Conservation (phyloP, 2,329 filamentous ascomycete species). For the Arthrobotrys megalospora region DNA sequence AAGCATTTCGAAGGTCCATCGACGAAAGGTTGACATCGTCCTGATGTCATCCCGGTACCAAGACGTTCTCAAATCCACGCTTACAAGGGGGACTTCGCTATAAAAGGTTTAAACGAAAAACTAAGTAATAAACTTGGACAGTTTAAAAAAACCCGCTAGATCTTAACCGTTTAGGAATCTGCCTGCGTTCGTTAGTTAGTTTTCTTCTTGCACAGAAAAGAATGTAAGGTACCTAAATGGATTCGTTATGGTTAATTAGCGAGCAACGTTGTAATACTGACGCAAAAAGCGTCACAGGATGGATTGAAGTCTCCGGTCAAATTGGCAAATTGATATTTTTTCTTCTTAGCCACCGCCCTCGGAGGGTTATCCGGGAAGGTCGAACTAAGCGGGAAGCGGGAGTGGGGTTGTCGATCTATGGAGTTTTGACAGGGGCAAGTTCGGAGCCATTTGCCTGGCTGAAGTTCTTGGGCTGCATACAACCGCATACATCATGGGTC, state of each 20-base stretch:
- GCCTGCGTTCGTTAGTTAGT: background rate
- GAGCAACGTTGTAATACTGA: slow-evolving; percentile 46
- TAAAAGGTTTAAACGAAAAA: slow-evolving; percentile 23
- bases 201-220: background rate
- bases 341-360: slow-evolving; percentile 28
- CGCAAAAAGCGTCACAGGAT: slow-evolving; percentile 44
- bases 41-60: slow-evolving; percentile 53
- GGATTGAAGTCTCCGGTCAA: background rate
- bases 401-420: slow-evolving; percentile 7
- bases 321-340: background rate
- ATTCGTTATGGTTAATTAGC: background rate
- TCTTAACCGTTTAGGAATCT: slow-evolving; percentile 23
- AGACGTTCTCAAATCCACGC: slow-evolving; percentile 23
- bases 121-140: slow-evolving; percentile 4
- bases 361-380: slow-evolving; percentile 20
- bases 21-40: slow-evolving; percentile 38
- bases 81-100: slow-evolving; percentile 31
- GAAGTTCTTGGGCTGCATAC: background rate
- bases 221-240: background rate
- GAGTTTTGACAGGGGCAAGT: background rate
- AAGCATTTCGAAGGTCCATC: background rate
- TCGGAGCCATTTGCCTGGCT: background rate
- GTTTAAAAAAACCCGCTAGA: background rate
- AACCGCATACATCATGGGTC: too few relatives aligned
- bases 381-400: slow-evolving; percentile 19